Base-by-base conservation (phyloP, 2,329 filamentous ascomycete species). In the Exophiala viscosa region DNA sequence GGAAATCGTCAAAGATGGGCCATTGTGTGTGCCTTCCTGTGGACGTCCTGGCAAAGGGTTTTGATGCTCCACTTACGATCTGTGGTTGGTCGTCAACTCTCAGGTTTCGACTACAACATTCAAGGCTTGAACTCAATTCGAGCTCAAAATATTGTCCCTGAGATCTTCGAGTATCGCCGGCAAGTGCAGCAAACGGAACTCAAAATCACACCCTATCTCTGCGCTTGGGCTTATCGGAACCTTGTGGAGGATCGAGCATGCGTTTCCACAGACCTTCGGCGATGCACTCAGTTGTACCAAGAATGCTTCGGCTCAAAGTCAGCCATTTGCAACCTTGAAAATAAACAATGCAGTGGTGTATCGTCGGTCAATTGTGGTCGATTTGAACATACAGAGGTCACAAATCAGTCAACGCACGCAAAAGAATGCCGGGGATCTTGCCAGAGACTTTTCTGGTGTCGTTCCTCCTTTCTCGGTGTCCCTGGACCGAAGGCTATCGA, bases 21-120 rank as follows among this genome's bases (percentile, higher is more conserved):
- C 20, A 35, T 48, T 18, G 39, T 48, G 15, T 42, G 17, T 48
- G 46, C 46, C 15, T 48, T 48, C 14, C 46, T 48, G 28, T 48
- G 46, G 46, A 48, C 46, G 2, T 48, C 46, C 6, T 48, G 46
- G 46, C 36, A 38, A 13, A 15, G 46, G 17, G 28, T 42, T n/a
- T 17, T 48, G 36, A 13, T 40, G 18, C 35, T 48, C 35, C 18
- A 13, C 10, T 36, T 48, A 91, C 0, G 93, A 91, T 57, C 89
- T 86, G 68, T 96, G 95, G 45, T 82, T 81, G 2, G 90, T 85
- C 5, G 84, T 86, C 3, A 96, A 84, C 59, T 85, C 85, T 44
- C 85, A 97, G 1, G 82, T 83, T 59, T 81, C 79, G 45, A 96
- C 76, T 15, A 48, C 50, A 48, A 47, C 15, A 18, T 36, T 23